Evolutionary conservation across 169 alveolate genomes (phyloP), one percentile per base, ranked within the genome.

Genomic region (Plasmodium reichenowi): DNA sequence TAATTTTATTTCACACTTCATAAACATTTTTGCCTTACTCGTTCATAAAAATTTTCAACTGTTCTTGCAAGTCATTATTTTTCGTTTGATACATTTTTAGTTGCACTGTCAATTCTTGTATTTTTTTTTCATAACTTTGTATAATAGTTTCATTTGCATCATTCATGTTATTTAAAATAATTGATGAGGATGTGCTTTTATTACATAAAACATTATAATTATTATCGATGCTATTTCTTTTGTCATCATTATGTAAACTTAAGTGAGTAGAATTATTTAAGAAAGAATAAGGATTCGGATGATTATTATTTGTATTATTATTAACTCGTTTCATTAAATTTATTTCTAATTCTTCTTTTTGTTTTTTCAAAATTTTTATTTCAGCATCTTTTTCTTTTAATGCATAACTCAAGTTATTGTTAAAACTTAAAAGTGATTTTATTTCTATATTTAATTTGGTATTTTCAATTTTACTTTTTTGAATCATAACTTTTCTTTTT

Each of bases 311-410:
- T 5, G 59, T 56, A 59, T 80, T 66, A 52, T 80, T 67, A 6
- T 43, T 50, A 50, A 66, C 24, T 13, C 72, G 45, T 9, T 80
- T 80, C 90, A 80, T 80, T 47, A 80, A 80, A 66, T 80, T 54
- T 8, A 43, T 52, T 62, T 80, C 90, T 22, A 85, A 64, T 56
- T 85, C 87, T 59, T 85, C 92, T 63, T 85, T 85, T 64, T 85
- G 87, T 72, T 72, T 85, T 52, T 71, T 72, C 62, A 85, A 63
- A 22, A 72, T 47, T 58, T 70, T 85, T 22, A 70, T 85, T 85
- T 85, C 92, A 32, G 85, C 75, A 17, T 85, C 92, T 73, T 85
- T 85, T 64, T 85, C 92, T 38, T 85, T 85, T 64, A 85, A 58
- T 59, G 76, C 74, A 52, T 59, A 68, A 71, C 62, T 85, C 62